Evolutionary conservation across 805 yeast genomes (phyloP).

Genomic region (Jamesozyma jinghongensis): DNA sequence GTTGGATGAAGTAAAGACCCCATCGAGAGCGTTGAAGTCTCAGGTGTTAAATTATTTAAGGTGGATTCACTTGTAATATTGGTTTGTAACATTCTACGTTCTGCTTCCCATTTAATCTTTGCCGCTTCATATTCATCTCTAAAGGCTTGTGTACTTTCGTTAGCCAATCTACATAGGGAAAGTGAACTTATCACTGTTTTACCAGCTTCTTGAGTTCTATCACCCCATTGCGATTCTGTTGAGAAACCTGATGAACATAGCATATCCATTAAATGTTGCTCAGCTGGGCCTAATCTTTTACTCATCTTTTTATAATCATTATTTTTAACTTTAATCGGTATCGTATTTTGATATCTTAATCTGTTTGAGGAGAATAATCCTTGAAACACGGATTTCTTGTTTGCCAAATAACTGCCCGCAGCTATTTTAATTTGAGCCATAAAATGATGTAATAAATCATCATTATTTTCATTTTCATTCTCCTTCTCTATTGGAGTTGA

Average conservation of each 20-base stretch:
- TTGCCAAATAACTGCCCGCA: conserved; percentile 59
- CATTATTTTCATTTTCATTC: conserved; percentile 35
- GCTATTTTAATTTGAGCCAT: conserved; percentile 61
- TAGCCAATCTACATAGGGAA: conserved; percentile 31
- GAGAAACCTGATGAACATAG: conserved; percentile 80
- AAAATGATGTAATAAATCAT: conserved; percentile 32
- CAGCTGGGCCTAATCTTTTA: conserved; percentile 73
- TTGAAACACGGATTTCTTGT: conserved; percentile 56
- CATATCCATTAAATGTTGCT: conserved; percentile 91
- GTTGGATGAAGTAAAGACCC: conserved; percentile 8
- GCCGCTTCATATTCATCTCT: conserved; percentile 20
- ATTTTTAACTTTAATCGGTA: neutral
- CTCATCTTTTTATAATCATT: conserved; percentile 39
- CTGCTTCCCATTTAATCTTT: conserved; percentile 18
- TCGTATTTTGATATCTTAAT: conserved; percentile 17
- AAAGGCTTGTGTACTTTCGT: conserved; percentile 32
- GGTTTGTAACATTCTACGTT: conserved; percentile 3
- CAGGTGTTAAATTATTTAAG: conserved; percentile 7
- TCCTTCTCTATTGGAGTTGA: conserved; percentile 27
- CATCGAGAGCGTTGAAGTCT: conserved; percentile 9
- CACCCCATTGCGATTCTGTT: conserved; percentile 70
- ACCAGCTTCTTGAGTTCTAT: conserved; percentile 76
- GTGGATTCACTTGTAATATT: neutral
- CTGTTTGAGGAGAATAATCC: conserved; percentile 46
- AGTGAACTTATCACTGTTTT: conserved; percentile 82